Conservation (phyloP, 331 rosid species). For the Malus hybrid region DNA sequence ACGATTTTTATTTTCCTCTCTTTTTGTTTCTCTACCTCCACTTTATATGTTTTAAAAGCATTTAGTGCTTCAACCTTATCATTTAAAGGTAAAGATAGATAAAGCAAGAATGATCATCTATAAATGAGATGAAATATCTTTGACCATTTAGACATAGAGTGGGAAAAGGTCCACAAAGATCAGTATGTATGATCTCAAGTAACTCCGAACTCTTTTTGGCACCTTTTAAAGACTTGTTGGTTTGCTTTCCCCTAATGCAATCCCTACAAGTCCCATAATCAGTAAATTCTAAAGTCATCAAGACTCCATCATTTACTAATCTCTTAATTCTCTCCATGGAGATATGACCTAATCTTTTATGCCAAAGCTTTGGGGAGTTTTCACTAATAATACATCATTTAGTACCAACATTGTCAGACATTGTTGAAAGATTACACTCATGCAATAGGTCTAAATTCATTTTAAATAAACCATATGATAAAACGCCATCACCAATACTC, state of each 20-base stretch:
- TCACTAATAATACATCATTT: background rate
- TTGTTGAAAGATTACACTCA: background rate
- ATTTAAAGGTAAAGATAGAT: background rate
- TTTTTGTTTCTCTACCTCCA: background rate
- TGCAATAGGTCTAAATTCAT: background rate
- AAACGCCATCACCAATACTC: background rate
- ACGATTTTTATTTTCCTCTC: background rate
- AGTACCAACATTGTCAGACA: background rate
- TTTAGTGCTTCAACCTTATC: background rate
- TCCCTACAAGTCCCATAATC: background rate
- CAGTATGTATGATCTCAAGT: background rate
- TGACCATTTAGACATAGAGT: too few species aligned
- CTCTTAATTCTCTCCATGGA: background rate
- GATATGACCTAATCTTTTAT: background rate
- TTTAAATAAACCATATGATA: background rate
- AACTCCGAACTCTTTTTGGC: background rate
- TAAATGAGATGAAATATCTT: too few species aligned
- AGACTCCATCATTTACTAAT: background rate
- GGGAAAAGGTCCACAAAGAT: background rate
- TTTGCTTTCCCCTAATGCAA: background rate
- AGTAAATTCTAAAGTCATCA: background rate
- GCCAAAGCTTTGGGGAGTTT: background rate
- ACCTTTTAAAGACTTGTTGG: background rate
- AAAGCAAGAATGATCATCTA: background rate
- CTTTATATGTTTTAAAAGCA: background rate